Evolutionary conservation across 2,329 filamentous ascomycete species (phyloP).

Genomic region (Ascochyta lentis): DNA sequence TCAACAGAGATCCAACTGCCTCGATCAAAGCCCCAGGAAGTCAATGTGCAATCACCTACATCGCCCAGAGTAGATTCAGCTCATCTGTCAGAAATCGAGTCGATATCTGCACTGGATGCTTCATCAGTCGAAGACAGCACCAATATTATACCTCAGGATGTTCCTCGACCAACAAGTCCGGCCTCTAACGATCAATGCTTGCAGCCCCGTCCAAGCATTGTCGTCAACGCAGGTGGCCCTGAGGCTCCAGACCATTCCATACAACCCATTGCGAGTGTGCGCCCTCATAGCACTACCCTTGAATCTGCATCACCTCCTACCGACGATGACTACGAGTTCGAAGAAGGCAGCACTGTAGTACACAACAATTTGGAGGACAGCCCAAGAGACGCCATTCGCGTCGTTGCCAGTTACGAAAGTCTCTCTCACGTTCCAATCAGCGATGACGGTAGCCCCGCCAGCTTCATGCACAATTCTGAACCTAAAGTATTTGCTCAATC

Average conservation of each 20-base stretch:
- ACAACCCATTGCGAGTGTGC: neutral
- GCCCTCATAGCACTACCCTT: neutral
- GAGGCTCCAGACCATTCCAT: neutral
- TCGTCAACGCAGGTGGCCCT: constrained; percentile 1
- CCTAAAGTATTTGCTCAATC: constrained; percentile 19
- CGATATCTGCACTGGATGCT: neutral
- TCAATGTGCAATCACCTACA: neutral
- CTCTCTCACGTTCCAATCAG: constrained; percentile 1
- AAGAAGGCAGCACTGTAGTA: constrained; percentile 45
- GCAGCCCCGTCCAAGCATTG: constrained; percentile 2
- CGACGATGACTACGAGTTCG: constrained; percentile 42
- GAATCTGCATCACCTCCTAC: constrained; percentile 2
- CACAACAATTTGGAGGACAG: constrained; percentile 36
- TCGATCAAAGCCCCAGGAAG: neutral
- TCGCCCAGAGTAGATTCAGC: neutral
- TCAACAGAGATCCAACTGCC: constrained; percentile 7
- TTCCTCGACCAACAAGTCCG: neutral
- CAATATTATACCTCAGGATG: neutral
- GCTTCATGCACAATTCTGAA: constrained; percentile 5
- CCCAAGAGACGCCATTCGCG: constrained; percentile 2
- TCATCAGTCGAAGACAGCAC: neutral
- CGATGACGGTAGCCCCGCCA: constrained; percentile 8
- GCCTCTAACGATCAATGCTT: neutral
- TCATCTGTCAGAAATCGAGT: neutral
- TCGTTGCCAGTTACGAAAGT: constrained; percentile 8